Evolutionary conservation across 768 basidiomycete species (phyloP).

Genomic region (Naematelia encephala): DNA sequence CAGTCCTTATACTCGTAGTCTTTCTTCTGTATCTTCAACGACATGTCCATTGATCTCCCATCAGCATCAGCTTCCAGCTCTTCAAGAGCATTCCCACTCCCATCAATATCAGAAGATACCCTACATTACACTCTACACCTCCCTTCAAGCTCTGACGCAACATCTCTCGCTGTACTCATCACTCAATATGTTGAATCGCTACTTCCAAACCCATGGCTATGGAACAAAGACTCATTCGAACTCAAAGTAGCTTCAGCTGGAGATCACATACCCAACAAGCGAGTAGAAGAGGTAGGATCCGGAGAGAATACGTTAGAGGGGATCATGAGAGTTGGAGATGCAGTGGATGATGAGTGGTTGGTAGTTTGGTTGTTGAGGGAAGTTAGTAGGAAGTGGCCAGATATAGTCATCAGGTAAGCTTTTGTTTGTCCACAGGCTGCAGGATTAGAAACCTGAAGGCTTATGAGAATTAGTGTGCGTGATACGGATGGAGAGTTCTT

Average conservation of each 20-base stretch:
- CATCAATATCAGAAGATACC: conserved; percentile 80
- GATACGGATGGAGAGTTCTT: conserved; percentile 96
- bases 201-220: conserved; percentile 49
- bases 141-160: conserved; percentile 54
- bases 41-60: conserved; percentile 9
- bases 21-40: neutral
- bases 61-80: conserved; percentile 17
- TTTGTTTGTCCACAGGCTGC: neutral
- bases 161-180: conserved; percentile 64
- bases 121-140: conserved; percentile 69
- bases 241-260: conserved; percentile 26
- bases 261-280: neutral
- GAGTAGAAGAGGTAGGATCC: neutral
- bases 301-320: conserved; percentile 62
- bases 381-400: conserved; percentile 68
- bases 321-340: conserved; percentile 86
- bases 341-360: conserved; percentile 98
- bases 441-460: conserved; percentile 3
- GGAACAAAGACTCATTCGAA: conserved; percentile 50
- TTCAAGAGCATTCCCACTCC: conserved; percentile 55
- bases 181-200: conserved; percentile 60
- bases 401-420: conserved; percentile 71
- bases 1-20: too few species aligned
- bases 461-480: conserved; percentile 56
- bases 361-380: conserved; percentile 81